Base-by-base conservation (phyloP, 2,329 filamentous ascomycete genomes). In the Aspergillus costaricaensis region DNA sequence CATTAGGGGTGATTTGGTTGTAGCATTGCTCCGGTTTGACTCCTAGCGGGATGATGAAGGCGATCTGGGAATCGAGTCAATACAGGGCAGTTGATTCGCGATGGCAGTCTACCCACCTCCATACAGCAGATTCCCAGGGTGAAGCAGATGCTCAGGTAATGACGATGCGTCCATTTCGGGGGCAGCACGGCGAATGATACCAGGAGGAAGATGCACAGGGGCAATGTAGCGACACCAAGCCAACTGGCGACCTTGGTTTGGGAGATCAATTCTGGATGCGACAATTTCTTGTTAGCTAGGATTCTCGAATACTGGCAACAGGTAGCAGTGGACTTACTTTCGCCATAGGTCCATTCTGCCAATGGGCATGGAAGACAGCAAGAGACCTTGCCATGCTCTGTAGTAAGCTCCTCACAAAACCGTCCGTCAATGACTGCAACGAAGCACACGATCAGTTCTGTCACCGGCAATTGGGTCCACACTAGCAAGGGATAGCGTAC, bases 351-450 rank as follows among this genome's bases (percentile, higher is more conserved):
- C 88, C 90, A 98, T 59, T 94, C 86, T 10, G 90, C 90, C 70
- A 91, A 83, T 32, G 95, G 95, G 75, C 95, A 99, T 62, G 95
- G 95, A 59, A 99, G 77, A 75, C 95, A 99, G 76, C 95, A 99
- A 38, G 81, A 81, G 4, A 87, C 68, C 38, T 81, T 81, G 10
- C 78, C 75, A 5, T 79, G 72, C 23, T 84, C 66, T 4, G 69
- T 58, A 8, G 75, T 64, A 9, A 84, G 67, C 0, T 74, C 67
- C 49, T 85, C 79, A 74, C 84, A 91, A 65, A 88, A 82, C 61
- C 89, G 83, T 59, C 87, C 87, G 21, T 80, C 78, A 43, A 87
- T 72, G 70, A 85, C 88, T 90, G 63, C 55, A 30, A 36, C 30
- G 19, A 66, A 54, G 21, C 59, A 44, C 52, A 54, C 25, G 9